Evolutionary conservation across 2,329 filamentous ascomycete species (phyloP).

Genomic region (Aspergillus glaucus): DNA sequence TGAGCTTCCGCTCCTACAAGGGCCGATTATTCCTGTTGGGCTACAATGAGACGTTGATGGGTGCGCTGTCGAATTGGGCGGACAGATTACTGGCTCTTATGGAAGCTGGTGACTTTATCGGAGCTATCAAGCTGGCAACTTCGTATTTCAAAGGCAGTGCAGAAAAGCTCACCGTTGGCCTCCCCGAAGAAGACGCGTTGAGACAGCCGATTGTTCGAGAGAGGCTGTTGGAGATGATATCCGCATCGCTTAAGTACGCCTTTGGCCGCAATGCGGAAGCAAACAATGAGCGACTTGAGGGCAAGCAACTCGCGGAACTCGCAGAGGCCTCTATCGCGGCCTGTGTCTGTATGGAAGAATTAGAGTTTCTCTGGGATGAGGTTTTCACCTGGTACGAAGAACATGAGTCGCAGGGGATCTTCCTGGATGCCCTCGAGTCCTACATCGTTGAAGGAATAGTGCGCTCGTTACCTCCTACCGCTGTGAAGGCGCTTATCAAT

Average conservation of each 20-base stretch:
- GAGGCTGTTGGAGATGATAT: slow-evolving; percentile 88
- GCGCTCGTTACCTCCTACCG: slow-evolving; percentile 67
- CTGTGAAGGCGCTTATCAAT: slow-evolving; percentile 78
- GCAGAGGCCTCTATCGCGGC: slow-evolving; percentile 78
- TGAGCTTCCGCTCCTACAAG: slow-evolving; percentile 96
- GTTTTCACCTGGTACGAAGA: slow-evolving; percentile 89
- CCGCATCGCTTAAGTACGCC: slow-evolving; percentile 81
- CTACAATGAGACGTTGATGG: slow-evolving; percentile 88
- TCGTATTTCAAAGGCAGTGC: slow-evolving; percentile 85
- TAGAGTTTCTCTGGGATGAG: slow-evolving; percentile 82
- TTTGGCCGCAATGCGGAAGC: slow-evolving; percentile 60
- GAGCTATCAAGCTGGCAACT: slow-evolving; percentile 81
- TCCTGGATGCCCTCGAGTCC: slow-evolving; percentile 81
- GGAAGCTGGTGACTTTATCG: slow-evolving; percentile 94
- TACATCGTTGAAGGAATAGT: slow-evolving; percentile 77
- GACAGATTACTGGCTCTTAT: slow-evolving; percentile 88
- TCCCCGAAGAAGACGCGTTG: slow-evolving; percentile 73
- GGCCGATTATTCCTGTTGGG: slow-evolving; percentile 85
- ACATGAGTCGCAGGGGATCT: slow-evolving; percentile 63
- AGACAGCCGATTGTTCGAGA: slow-evolving; percentile 79
- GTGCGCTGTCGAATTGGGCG: slow-evolving; percentile 92
- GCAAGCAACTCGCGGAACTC: slow-evolving; percentile 65
- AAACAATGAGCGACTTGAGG: slow-evolving; percentile 46
- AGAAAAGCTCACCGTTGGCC: slow-evolving; percentile 89
- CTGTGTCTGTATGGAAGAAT: slow-evolving; percentile 69